Evolutionary conservation across 768 basidiomycete species (phyloP).

Genomic region (Kwoniella dejecticola): DNA sequence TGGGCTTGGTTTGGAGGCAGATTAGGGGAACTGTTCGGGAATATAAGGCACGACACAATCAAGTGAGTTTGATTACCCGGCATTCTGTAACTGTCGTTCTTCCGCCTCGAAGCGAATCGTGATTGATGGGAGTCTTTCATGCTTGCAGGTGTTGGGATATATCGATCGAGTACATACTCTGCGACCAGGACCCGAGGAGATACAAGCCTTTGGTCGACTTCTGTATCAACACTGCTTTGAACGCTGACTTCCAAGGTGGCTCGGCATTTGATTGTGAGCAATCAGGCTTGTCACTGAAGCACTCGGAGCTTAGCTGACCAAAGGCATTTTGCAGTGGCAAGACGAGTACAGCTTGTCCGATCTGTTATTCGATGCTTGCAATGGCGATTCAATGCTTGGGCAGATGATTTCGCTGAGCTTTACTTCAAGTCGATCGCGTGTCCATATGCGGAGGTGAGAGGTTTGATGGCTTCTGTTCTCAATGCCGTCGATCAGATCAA

Average conservation of each 20-base stretch:
- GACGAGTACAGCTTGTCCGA: conserved; percentile 68
- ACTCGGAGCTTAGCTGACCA: too few species aligned
- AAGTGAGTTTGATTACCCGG: conserved; percentile 50
- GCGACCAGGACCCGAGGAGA: conserved; percentile 77
- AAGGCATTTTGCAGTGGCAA: conserved; percentile 77
- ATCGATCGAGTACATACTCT: conserved; percentile 66
- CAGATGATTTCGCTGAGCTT: conserved; percentile 69
- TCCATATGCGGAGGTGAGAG: conserved; percentile 80
- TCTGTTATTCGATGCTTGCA: conserved; percentile 69
- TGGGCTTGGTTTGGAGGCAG: conserved; percentile 73
- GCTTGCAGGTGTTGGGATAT: conserved; percentile 47
- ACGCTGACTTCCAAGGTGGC: conserved; percentile 75
- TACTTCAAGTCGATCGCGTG: conserved; percentile 77
- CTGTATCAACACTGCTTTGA: conserved; percentile 66
- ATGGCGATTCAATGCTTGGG: conserved; percentile 66
- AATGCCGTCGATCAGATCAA: conserved; percentile 72
- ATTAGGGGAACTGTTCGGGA: conserved; percentile 66
- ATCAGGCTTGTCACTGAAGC: too few species aligned
- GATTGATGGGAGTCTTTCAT: neutral
- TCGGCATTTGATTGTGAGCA: conserved; percentile 83
- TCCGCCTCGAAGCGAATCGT: too few species aligned
- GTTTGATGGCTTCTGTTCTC: conserved; percentile 69
- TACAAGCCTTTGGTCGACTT: conserved; percentile 72
- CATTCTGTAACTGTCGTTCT: too few species aligned
- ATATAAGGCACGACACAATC: conserved; percentile 80